These are phyloP conservation scores for Amphirosellinia nigrospora DNA, from an alignment of 495 filamentous ascomycete species.

Conservation along the genomic window DNA sequence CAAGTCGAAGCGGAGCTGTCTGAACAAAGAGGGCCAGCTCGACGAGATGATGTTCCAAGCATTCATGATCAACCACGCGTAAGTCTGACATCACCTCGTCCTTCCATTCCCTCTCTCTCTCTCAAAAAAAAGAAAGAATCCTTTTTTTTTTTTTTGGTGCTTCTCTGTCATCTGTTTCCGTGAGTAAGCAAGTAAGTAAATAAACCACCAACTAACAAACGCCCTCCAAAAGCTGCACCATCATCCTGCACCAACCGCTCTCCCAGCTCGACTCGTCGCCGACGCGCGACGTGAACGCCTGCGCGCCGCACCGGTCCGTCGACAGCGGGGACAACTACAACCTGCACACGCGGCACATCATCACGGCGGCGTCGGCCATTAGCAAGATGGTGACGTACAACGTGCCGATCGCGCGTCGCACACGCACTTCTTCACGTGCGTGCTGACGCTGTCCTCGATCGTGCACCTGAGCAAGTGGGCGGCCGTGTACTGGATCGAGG, in stretches of 20 bases:
- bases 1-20: conserved; percentile 71
- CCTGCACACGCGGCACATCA: conserved; percentile 79
- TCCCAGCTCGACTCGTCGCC: conserved; percentile 64
- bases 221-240: conserved; percentile 48
- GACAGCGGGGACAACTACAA: conserved; percentile 64
- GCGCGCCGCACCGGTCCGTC: conserved; percentile 61
- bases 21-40: conserved; percentile 69
- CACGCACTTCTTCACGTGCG: conserved; percentile 89
- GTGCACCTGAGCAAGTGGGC: conserved; percentile 69
- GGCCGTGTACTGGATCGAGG: conserved; percentile 57
- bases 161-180: too few species aligned
- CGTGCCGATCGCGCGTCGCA: conserved; percentile 70
- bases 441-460: conserved; percentile 71
- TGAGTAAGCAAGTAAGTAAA: neutral
- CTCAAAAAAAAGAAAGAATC: too few species aligned
- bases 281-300: conserved; percentile 61
- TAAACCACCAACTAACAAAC: neutral
- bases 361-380: conserved; percentile 78
- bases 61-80: conserved; percentile 78
- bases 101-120: neutral
- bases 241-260: conserved; percentile 76
- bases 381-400: conserved; percentile 79
- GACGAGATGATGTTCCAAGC: conserved; percentile 95
- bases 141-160: neutral
- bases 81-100: conserved; percentile 30